Percentiles rank a stretch among this genome's conserved stretches.
These are phyloP conservation scores for Didymella segeticola DNA, from an alignment of 2,329 filamentous ascomycete genomes.

Conservation along the genomic window DNA sequence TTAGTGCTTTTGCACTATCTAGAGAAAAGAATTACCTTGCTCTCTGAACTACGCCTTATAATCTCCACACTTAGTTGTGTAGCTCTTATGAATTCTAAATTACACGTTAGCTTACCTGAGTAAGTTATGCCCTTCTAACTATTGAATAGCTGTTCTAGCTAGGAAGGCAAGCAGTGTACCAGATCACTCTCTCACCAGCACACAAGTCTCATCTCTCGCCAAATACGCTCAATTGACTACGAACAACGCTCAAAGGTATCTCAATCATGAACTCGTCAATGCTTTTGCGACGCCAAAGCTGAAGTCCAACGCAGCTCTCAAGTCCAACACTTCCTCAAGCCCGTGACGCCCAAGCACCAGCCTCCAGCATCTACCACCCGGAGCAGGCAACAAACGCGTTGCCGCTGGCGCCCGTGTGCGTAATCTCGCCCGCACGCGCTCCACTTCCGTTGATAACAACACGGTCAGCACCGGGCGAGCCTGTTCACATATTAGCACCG, in stretches of 20 bases:
- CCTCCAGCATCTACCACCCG: constrained; percentile 31
- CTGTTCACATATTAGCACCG: constrained; percentile 38
- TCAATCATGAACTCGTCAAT: background rate
- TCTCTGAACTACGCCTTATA: too few relatives aligned
- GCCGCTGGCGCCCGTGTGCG: constrained; percentile 73
- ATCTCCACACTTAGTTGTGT: too few relatives aligned
- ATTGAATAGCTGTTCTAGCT: too few relatives aligned
- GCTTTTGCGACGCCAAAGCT: background rate
- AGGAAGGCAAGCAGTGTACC: too few relatives aligned
- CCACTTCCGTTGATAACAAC: constrained; percentile 67
- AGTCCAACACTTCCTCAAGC: background rate
- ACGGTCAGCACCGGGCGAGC: constrained; percentile 70
- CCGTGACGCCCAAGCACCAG: background rate
- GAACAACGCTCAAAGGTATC: constrained; percentile 6
- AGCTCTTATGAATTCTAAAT: too few relatives aligned
- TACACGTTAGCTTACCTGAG: too few relatives aligned
- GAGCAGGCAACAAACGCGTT: constrained; percentile 71
- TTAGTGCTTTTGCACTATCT: too few relatives aligned
- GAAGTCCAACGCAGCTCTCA: background rate
- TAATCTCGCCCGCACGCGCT: constrained; percentile 68
- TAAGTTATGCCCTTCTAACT: too few relatives aligned
- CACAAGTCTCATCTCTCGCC: too few relatives aligned
- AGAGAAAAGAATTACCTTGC: too few relatives aligned
- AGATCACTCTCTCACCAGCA: too few relatives aligned
- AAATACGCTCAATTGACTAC: background rate